Evolutionary conservation across 441 rosid genomes (phyloP), one percentile per base, ranked within the genome.

Genomic region (Aquilaria agallochum): DNA sequence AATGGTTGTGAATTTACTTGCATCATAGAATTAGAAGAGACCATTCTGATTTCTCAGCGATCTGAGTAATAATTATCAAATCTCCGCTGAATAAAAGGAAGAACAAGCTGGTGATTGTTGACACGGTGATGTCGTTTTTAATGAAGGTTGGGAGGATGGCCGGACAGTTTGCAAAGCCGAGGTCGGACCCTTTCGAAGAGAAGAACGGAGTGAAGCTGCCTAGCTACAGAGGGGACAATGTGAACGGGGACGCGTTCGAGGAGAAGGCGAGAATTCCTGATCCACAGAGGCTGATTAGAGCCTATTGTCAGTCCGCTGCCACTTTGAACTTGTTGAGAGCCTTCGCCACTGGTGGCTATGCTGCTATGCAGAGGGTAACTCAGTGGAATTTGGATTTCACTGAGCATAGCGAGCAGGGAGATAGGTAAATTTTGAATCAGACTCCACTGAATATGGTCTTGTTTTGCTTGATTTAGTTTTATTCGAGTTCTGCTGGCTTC

Each of bases 381-480:
- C 91, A 88, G 56, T 93, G 97, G 98, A 93, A 93, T 80, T 77
- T 93, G 65, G 98, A 93, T 81, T 93, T 93, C 80, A 79, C 84
- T 1, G 86, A 88, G 65, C 95, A 83, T 30, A 93, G 91, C 52
- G 98, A 93, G 76, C 98, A 90, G 72, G 98, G 98, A 7, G 98
- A 89, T 68, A 87, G 96, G 98, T 86, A 71, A 33, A 33, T 58
- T 59, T 51, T 9, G 10, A 11, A 49, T 48, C 42, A 9, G 44
- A 20, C 31, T 40, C 52, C 6, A 31, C 40, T 65, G 30, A 30
- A 5, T 45, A 36, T 45, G 30, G 31, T 14, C 50, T 33, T 45
- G 11, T 14, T 44, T 45, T 50, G 46, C 8, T 52, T 47, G 34
- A 34, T 14, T 53, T 27, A 11, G 27, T 31, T 50, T 9, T 31